phyloP scores from a whole-genome alignment of 768 basidiomycete species.

The Gyrodon lividus region DNA sequence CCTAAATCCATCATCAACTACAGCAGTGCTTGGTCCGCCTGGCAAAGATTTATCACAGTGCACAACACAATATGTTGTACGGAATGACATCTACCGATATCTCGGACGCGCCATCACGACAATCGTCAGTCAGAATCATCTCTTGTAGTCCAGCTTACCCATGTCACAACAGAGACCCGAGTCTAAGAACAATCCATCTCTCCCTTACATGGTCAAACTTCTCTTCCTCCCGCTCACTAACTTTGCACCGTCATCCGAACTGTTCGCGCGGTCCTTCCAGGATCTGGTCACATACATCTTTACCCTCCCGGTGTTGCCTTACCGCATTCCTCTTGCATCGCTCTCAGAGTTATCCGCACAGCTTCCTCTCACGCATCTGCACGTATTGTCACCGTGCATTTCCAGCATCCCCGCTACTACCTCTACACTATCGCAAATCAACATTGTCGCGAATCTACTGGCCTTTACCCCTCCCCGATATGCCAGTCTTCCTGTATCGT shows the following conservation, averaged over 20 bases:
- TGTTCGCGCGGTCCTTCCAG: constrained; percentile 33
- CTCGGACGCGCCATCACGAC: constrained; percentile 17
- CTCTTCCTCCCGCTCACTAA: constrained; percentile 22
- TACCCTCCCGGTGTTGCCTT: constrained; percentile 74
- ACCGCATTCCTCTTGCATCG: constrained; percentile 60
- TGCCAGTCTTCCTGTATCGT: constrained; percentile 40
- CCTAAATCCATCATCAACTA: constrained; percentile 28
- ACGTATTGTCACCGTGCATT: constrained; percentile 31
- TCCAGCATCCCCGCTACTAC: constrained; percentile 30
- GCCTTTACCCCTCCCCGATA: constrained; percentile 67
- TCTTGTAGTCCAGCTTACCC: background rate
- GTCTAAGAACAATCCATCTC: constrained; percentile 43
- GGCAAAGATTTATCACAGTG: constrained; percentile 31
- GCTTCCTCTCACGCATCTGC: constrained; percentile 53
- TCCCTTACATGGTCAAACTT: constrained; percentile 30
- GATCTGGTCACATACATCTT: constrained; percentile 56
- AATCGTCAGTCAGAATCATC: constrained; percentile 46
- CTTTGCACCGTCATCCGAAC: constrained; percentile 32
- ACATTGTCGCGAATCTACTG: constrained; percentile 72
- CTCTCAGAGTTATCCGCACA: constrained; percentile 64
- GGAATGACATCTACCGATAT: constrained; percentile 43
- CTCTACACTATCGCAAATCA: constrained; percentile 38
- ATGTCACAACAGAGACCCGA: constrained; percentile 47
- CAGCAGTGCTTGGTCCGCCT: constrained; percentile 22
- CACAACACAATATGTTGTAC: constrained; percentile 47